Evolutionary conservation across 179 eudicot species (phyloP), one percentile per base, ranked within the genome.

Genomic region (Camellia oleifera): DNA sequence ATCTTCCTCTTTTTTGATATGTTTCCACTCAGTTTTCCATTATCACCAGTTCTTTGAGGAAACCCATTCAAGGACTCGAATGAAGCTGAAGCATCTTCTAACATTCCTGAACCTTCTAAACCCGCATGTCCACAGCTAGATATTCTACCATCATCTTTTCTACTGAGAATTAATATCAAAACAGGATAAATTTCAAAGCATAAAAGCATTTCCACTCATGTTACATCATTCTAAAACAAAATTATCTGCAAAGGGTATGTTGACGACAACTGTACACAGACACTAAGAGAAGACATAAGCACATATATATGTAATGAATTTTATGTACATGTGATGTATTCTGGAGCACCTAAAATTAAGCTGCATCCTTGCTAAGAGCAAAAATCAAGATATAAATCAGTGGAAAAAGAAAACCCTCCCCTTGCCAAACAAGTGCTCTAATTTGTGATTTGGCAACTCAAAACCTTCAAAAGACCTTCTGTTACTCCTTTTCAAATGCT

Each of bases 1-100:
- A 77, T 62, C 77, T 79, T 88, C 84, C 80, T 83, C 82, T 84
- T 90, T 71, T 62, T 81, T 75, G 54, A 18, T 12, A 68, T 82
- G 42, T 73, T 48, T 66, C 54, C 72, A 71, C 77, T 78, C 32
- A 61, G 58, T 78, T 82, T 74, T 77, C 82, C 87, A 56, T 80
- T 70, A 64, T 78, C 63, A 68, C 86, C 82, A 72, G 80, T 48
- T 64, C 78, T 80, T 45, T 62, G 77, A 54, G 82, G 76, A 75
- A 75, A 67, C 54, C 78, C 77, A 64, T 66, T 76, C 11, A 79
- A 79, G 72, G 85, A 80, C 74, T 78, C 87, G 56, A 52, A 20
- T 65, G 85, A 78, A 79, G 74, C 84, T 81, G 85, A 77, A 63
- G 79, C 72, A 79, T 75, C 69, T 48, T 65, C 48, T 17, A 61